A percentile compares a stretch with the other conserved stretches of the same genome.
Evolutionary conservation across 1,139 yeast species (phyloP).

Genomic region (Arxiozyma slooffiae): DNA sequence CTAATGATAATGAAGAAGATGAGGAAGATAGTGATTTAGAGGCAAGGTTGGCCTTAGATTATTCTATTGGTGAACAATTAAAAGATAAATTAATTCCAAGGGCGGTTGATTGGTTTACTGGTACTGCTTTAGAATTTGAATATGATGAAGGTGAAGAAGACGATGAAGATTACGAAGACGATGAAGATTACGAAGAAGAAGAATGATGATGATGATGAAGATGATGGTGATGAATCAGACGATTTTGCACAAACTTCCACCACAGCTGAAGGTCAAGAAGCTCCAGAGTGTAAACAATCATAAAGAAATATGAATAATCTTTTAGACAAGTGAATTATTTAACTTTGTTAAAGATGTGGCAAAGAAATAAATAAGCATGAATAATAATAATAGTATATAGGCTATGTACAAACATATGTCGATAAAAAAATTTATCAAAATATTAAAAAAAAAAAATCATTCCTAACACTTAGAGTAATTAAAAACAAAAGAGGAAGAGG

Average conservation of each 20-base stretch:
- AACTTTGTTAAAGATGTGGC: not conserved
- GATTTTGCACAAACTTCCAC: conserved; percentile 26
- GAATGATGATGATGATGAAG: conserved; percentile 36
- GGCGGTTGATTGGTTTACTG: conserved; percentile 50
- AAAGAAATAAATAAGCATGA: not conserved
- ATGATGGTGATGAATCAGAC: conserved; percentile 32
- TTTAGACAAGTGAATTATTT: no score
- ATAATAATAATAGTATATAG: no score
- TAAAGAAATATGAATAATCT: conserved; percentile 11
- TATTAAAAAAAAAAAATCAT: no score
- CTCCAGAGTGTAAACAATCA: conserved; percentile 82
- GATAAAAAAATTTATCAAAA: no score
- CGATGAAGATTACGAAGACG: conserved; percentile 50
- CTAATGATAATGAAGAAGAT: conserved; percentile 5
- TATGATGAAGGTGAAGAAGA: conserved; percentile 42
- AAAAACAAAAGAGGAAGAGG: no score
- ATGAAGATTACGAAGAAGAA: conserved; percentile 46
- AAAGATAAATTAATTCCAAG: conserved; percentile 71
- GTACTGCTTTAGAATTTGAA: conserved; percentile 78
- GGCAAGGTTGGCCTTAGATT: conserved; percentile 79
- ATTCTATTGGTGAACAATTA: conserved; percentile 91
- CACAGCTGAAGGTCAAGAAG: conserved; percentile 55
- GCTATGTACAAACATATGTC: no score
- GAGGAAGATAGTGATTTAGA: conserved; percentile 41
- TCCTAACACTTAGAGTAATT: no score